These are phyloP conservation scores for Dothistroma septosporum DNA, from an alignment of 2,329 filamentous ascomycete species.

Conservation along the genomic window DNA sequence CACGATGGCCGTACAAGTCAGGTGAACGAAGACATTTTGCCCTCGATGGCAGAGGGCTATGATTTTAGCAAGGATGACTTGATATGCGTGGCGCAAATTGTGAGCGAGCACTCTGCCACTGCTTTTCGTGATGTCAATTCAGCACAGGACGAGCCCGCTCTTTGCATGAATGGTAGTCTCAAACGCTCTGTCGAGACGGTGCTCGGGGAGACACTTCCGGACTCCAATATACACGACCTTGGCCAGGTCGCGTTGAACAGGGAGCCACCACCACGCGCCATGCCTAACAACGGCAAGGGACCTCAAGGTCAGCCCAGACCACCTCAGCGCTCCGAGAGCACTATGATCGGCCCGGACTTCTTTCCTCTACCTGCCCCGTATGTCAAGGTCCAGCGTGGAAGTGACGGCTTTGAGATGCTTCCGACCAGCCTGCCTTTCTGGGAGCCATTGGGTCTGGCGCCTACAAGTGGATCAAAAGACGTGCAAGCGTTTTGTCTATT, in stretches of 20 bases:
- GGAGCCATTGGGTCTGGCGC: slow-evolving; percentile 73
- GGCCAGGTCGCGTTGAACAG: slow-evolving; percentile 27
- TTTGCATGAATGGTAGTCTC: neutral
- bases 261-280: slow-evolving; percentile 20
- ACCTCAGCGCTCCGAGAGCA: slow-evolving; percentile 26
- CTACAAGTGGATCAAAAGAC: slow-evolving; percentile 67
- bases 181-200: neutral
- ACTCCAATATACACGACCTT: slow-evolving; percentile 23
- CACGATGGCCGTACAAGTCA: neutral
- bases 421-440: slow-evolving; percentile 74
- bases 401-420: slow-evolving; percentile 66
- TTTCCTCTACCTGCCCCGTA: slow-evolving; percentile 66
- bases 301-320: slow-evolving; percentile 31
- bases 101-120: slow-evolving; percentile 32
- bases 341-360: slow-evolving; percentile 37
- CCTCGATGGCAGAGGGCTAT: slow-evolving; percentile 15
- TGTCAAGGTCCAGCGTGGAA: slow-evolving; percentile 66
- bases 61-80: slow-evolving; percentile 30
- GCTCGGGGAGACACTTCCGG: slow-evolving; percentile 6
- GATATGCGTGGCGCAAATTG: slow-evolving; percentile 33
- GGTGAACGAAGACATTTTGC: slow-evolving; percentile 1
- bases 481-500: slow-evolving; percentile 67
- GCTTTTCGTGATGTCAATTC: slow-evolving; percentile 1
- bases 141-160: neutral
- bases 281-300: slow-evolving; percentile 16